Evolutionary conservation across 768 basidiomycete species (phyloP).

Genomic region (Agaricus blazei): DNA sequence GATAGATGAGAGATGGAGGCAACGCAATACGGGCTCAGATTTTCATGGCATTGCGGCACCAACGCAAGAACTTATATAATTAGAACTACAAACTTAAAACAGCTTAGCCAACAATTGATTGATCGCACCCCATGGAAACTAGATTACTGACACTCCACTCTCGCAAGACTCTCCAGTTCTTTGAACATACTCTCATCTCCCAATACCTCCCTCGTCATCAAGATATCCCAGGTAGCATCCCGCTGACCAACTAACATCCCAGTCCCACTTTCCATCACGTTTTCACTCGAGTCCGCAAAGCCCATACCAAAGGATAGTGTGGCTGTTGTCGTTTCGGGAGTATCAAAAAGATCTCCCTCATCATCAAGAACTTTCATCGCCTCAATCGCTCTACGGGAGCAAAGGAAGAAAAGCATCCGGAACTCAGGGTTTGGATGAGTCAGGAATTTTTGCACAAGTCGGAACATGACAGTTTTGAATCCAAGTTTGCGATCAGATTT

Average conservation of each 20-base stretch:
- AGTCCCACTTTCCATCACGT: slow-evolving; percentile 61
- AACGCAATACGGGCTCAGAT: slow-evolving; percentile 15
- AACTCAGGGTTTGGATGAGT: slow-evolving; percentile 42
- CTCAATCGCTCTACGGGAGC: slow-evolving; percentile 66
- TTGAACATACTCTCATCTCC: slow-evolving; percentile 65
- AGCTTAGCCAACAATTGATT: background rate
- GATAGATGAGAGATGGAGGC: background rate
- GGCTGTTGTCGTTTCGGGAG: slow-evolving; percentile 53
- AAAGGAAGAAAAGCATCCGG: slow-evolving; percentile 47
- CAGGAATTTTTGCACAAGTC: slow-evolving; percentile 65
- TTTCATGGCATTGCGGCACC: slow-evolving; percentile 4
- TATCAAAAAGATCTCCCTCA: slow-evolving; percentile 70
- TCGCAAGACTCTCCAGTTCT: slow-evolving; percentile 74
- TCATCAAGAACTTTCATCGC: slow-evolving; percentile 77
- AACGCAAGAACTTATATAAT: background rate
- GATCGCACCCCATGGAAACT: slow-evolving; percentile 6
- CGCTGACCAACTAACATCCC: slow-evolving; percentile 71
- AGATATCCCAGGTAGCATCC: slow-evolving; percentile 64
- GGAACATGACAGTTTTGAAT: slow-evolving; percentile 64
- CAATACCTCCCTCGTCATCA: slow-evolving; percentile 62
- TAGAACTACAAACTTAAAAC: background rate
- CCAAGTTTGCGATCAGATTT: slow-evolving; percentile 63
- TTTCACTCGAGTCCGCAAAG: slow-evolving; percentile 70
- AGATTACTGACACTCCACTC: slow-evolving; percentile 58
- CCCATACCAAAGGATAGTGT: slow-evolving; percentile 83